Conservation (phyloP, 2,329 filamentous ascomycete genomes). For the Botrytis pseudocinerea region DNA sequence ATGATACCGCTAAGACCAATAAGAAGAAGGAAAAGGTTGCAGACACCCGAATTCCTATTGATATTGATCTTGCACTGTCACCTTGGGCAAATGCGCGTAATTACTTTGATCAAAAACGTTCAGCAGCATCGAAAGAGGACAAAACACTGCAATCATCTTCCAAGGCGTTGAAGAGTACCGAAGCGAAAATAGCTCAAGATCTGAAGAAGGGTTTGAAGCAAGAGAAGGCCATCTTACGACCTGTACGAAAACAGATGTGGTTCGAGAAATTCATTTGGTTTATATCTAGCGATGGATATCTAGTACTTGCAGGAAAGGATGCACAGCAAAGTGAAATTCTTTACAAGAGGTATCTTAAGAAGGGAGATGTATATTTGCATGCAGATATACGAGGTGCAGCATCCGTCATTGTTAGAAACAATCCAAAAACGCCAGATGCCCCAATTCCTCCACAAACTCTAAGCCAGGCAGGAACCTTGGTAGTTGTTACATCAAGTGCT, state of each 20-base stretch:
- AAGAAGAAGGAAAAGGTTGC: slow-evolving; percentile 44
- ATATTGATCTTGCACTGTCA: slow-evolving; percentile 79
- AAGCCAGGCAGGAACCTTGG: slow-evolving; percentile 82
- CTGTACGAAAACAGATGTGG: slow-evolving; percentile 83
- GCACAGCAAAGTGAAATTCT: slow-evolving; percentile 86
- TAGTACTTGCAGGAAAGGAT: slow-evolving; percentile 88
- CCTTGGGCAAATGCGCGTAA: slow-evolving; percentile 88
- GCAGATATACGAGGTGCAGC: slow-evolving; percentile 84
- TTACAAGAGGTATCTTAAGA: slow-evolving; percentile 82
- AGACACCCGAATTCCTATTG: slow-evolving; percentile 66
- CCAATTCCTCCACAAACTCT: slow-evolving; percentile 90
- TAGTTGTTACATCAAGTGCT: slow-evolving; percentile 81
- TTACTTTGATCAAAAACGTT: slow-evolving; percentile 88
- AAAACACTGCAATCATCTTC: slow-evolving; percentile 81
- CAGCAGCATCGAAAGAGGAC: slow-evolving; percentile 81
- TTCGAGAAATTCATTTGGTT: slow-evolving; percentile 98
- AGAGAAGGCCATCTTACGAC: slow-evolving; percentile 84
- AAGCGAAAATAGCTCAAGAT: slow-evolving; percentile 83
- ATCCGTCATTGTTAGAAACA: slow-evolving; percentile 89
- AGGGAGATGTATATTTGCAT: slow-evolving; percentile 89
- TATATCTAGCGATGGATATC: slow-evolving; percentile 90
- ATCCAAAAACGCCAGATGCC: slow-evolving; percentile 70
- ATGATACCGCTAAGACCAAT: slow-evolving; percentile 41
- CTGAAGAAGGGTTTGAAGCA: slow-evolving; percentile 86
- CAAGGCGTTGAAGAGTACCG: slow-evolving; percentile 83